Conservation (phyloP, 805 yeast genomes). For the Candida fluviatilis region DNA sequence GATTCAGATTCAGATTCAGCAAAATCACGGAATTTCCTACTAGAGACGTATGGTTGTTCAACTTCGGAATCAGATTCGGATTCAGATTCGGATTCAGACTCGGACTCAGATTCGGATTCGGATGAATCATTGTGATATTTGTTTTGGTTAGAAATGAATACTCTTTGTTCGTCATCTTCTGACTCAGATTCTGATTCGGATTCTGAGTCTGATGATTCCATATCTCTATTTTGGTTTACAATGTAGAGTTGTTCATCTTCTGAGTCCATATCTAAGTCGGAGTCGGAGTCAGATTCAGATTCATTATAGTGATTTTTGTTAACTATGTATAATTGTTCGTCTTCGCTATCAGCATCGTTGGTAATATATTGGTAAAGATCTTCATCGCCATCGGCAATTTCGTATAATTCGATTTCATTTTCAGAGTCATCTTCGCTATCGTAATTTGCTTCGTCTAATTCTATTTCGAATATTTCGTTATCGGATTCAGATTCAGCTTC, state of each 20-base stretch:
- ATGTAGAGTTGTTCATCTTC: background rate
- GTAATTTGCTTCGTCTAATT: background rate
- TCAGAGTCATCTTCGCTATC: background rate
- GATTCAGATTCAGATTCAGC: background rate
- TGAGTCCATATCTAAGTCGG: background rate
- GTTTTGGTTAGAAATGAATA: background rate
- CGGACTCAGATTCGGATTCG: background rate
- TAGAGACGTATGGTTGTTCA: background rate
- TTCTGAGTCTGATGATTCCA: background rate
- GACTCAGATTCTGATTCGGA: background rate
- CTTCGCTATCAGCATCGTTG: background rate
- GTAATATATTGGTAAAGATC: background rate
- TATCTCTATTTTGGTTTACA: background rate
- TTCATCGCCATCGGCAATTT: constrained; percentile 1
- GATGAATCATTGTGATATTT: background rate
- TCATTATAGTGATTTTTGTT: background rate
- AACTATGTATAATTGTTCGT: background rate
- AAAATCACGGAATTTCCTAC: background rate
- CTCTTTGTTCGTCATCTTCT: background rate
- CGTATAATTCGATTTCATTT: background rate
- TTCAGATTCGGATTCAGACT: constrained; percentile 1
- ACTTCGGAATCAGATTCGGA: background rate
- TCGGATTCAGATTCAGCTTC: constrained; percentile 1
- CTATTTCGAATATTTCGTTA: background rate
- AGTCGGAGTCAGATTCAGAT: background rate